Evolutionary conservation across 805 yeast species (phyloP), one percentile per base, ranked within the genome.

Genomic region (Candida orba): DNA sequence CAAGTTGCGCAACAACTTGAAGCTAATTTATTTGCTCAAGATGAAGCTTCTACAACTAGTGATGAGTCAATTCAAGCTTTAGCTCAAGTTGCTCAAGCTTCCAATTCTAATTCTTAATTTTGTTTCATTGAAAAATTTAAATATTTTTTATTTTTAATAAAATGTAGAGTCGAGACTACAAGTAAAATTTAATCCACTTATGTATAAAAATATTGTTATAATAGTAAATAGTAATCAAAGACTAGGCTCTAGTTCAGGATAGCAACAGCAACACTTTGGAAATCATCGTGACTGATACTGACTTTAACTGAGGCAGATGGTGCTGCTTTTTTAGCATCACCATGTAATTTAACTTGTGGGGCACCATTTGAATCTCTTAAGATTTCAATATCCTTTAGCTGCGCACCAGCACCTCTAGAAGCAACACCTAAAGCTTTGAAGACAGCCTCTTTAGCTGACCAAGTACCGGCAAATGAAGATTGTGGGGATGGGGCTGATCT

Each of bases 371-470:
- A 64, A 52, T 76, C 81, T 58, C 91, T 82, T 25, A 71, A 56
- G 57, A 93, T 86, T 70, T 91, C 98, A 66, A 93, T 95, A 48
- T 88, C 96, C 63, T 76, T 78, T 69, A 93, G 75, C 30, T 95
- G 73, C 33, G 99, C 98, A 49, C 98, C 99, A 14, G 91, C 96
- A 47, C 99, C 99, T 62, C 81, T 78, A 38, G 95, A 80, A 59
- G 77, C 76, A 50, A 87, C 95, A 49, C 93, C 90, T 60, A 93
- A 73, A 17, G 96, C 86, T 72, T 93, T 93, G 81, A 93, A 93
- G 31, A 90, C 97, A 36, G 99, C 99, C 71, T 93, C 99, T 70
- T 93, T 93, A 37, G 99, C 99, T 27, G 96, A 87, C 99, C 99
- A 93, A 36, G 95, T 84, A 39, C 99, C 99, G 24, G 99, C 89